Evolutionary conservation across 352 stramenopile species (phyloP), one percentile per base, ranked within the genome.

Genomic region (Discostella stelligera): DNA sequence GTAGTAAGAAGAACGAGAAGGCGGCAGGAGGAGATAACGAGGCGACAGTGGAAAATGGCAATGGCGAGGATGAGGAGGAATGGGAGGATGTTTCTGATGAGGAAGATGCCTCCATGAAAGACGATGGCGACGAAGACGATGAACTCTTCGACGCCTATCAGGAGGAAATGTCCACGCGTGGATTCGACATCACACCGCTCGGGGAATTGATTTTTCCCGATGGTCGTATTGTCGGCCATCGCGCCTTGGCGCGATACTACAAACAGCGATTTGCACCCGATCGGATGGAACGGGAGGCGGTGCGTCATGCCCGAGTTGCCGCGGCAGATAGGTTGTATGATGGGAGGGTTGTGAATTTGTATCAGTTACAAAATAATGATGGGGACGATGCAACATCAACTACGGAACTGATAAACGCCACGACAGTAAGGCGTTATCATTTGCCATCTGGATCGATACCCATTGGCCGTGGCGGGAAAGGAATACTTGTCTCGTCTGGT

Each of bases 161-260:
- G 71, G 64, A 83, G 55, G 77, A 92, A 70, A 86, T 93, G 71
- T 75, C 79, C 25, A 69, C 73, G 11, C 84, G 88, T 72, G 89
- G 89, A 30, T 92, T 91, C 71, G 79, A 91, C 73, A 87, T 94
- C 18, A 94, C 85, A 18, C 71, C 82, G 5, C 63, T 94, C 2
- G 89, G 89, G 32, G 88, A 94, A 74, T 63, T 94, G 8, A 79
- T 94, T 4, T 90, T 94, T 30, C 87, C 89, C 0, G 84, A 92
- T 55, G 89, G 89, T 55, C 74, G 86, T 14, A 91, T 93, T 55
- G 74, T 94, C 50, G 89, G 89, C 16, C 89, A 94, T 80, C 83
- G 89, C 41, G 79, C 69, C 18, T 71, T 93, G 18, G 39, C 66
- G 21, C 61, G 82, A 52, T 94, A 93, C 64, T 94, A 94, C 80